Evolutionary conservation across 169 alveolate species (phyloP), one percentile per base, ranked within the genome.

Genomic region (Plasmodium fragile): DNA sequence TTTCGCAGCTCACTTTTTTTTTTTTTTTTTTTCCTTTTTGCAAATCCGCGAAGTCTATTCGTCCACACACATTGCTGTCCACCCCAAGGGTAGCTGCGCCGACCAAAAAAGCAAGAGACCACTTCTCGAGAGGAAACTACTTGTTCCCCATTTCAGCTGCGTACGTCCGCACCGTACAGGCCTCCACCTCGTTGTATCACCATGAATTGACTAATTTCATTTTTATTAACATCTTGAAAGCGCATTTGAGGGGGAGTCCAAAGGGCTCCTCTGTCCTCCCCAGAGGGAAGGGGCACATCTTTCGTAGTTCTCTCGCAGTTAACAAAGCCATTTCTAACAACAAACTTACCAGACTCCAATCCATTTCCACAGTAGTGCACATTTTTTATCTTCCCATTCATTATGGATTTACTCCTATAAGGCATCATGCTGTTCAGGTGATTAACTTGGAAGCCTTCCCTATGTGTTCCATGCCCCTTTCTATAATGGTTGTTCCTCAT

Each of bases 391-490:
- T 18, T 83, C 7, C 18, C 49, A n/a, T 59, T 59, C 4, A 80
- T n/a, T 28, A 25, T 52, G 22, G 13, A 41, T 52, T n/a, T 18
- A 4, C 75, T 70, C n/a, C 78, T 43, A 25, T 45, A 70, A 28
- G 83, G 70, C n/a, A 45, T 10, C 45, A 83, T 16, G 41, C 34
- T 85, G 34, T 85, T 85, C 80, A 18, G 30, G 53, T 25, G 65
- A 18, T 30, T 55, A 52, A 32, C 34, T 36, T 85, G 77, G 13
- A 45, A 18, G 13, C 59, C 49, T 53, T 39, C 34, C 22, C 41
- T 25, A 13, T 10, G 25, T 7, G 55, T 71, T 71, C 39, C 11
- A n/a, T 65, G 18, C 3, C 28, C 30, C 39, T 65, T 55, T 32
- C 13, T 70, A 39, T 89, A 43, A 59, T 78, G 43, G 22, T 30